Evolutionary conservation across 257 asterid species (phyloP).

Genomic region (Solanum bulbocastanum): DNA sequence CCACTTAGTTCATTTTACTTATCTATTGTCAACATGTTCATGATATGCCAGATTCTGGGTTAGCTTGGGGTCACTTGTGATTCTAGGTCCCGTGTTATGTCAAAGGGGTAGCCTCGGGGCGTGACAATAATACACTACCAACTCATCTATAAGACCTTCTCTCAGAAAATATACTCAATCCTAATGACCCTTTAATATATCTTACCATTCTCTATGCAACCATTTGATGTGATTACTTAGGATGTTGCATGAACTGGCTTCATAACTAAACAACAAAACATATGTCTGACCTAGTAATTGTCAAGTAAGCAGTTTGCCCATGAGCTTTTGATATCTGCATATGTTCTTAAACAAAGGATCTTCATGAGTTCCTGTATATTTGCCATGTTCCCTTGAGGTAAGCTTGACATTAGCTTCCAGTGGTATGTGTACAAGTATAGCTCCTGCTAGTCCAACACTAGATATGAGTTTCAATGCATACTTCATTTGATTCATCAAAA

Average conservation of each 20-base stretch:
- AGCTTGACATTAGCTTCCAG: not conserved
- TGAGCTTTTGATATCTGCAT: not conserved
- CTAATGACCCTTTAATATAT: not conserved
- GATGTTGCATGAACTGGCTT: not conserved
- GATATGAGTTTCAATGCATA: too few species aligned
- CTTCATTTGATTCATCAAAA: too few species aligned
- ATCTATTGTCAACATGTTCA: too few species aligned
- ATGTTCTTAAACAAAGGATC: not conserved
- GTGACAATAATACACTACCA: not conserved
- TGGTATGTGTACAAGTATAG: not conserved
- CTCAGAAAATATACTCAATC: not conserved
- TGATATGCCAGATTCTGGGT: too few species aligned
- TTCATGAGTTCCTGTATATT: not conserved
- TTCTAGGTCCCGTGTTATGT: too few species aligned
- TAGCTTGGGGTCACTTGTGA: too few species aligned
- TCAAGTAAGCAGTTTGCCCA: too few species aligned
- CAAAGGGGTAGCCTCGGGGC: too few species aligned
- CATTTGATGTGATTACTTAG: not conserved
- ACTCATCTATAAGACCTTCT: not conserved
- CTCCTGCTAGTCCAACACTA: not conserved
- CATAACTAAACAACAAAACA: not conserved
- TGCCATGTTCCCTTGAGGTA: not conserved
- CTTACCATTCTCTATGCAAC: not conserved
- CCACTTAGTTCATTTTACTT: too few species aligned
- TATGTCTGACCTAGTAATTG: not conserved